phyloP scores from a whole-genome alignment of 345 rosid species.

The Atalantia buxifolia region DNA sequence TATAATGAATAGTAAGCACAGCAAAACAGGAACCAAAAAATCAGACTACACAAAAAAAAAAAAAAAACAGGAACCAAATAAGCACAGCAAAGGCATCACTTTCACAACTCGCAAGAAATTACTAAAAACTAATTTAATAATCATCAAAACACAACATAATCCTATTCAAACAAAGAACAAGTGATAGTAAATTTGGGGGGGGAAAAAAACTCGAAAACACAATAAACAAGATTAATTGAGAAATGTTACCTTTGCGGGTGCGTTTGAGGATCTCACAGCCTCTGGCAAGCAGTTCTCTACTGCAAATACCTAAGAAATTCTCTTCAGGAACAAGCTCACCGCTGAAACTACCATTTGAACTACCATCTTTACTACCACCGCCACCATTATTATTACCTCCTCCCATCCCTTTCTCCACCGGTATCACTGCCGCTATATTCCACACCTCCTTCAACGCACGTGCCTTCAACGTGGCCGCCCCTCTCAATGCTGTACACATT shows the following conservation, averaged over 20 bases:
- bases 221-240: background rate
- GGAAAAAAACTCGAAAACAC: background rate
- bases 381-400: constrained; percentile 40
- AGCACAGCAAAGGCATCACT: background rate
- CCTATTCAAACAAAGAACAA: too few species aligned
- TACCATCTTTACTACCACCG: constrained; percentile 54
- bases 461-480: constrained; percentile 87
- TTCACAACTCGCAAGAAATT: background rate
- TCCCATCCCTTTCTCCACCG: constrained; percentile 67
- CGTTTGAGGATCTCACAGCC: constrained; percentile 95
- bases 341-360: constrained; percentile 77
- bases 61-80: too few species aligned
- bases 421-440: constrained; percentile 92
- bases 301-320: constrained; percentile 80
- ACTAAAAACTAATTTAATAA: background rate
- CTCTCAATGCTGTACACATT: constrained; percentile 61
- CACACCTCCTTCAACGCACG: constrained; percentile 85
- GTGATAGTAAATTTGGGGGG: too few species aligned
- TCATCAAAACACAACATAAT: background rate
- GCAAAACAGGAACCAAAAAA: too few species aligned
- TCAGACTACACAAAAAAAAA: background rate
- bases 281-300: constrained; percentile 82
- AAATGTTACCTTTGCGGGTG: constrained; percentile 74
- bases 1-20: background rate
- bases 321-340: constrained; percentile 85